A percentile compares a stretch with the other conserved stretches of the same genome.
Conservation (phyloP, 2,329 filamentous ascomycete species). For the Escovopsis sp. region DNA sequence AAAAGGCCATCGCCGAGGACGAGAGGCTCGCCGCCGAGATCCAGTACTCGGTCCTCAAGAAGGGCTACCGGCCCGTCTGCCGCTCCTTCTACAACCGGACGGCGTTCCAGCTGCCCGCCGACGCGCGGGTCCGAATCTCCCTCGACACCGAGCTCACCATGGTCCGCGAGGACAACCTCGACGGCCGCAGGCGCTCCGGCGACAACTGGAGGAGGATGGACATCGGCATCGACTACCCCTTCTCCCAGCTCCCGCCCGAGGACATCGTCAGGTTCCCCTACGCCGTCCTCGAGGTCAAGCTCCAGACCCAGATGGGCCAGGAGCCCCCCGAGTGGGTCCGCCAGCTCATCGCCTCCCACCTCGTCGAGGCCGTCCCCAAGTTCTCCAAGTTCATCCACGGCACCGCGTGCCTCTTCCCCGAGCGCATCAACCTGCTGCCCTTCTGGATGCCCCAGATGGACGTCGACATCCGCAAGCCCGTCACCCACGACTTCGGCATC, state of each 20-base stretch:
- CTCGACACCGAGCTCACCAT: conserved; percentile 93
- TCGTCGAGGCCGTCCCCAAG: conserved; percentile 97
- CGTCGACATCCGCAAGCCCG: conserved; percentile 88
- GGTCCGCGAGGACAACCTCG: conserved; percentile 87
- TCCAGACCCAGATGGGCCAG: conserved; percentile 90
- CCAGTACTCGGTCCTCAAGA: conserved; percentile 82
- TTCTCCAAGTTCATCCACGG: conserved; percentile 99
- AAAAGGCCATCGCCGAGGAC: conserved; percentile 81
- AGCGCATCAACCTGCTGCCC: conserved; percentile 75
- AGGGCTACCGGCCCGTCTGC: conserved; percentile 76
- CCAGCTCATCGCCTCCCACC: conserved; percentile 79
- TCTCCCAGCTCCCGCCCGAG: conserved; percentile 69
- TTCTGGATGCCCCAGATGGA: conserved; percentile 99
- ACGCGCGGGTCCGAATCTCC: conserved; percentile 90
- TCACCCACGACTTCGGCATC: conserved; percentile 81
- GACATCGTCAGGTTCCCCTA: conserved; percentile 92
- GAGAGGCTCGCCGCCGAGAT: conserved; percentile 83
- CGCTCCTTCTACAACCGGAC: conserved; percentile 97
- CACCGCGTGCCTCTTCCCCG: conserved; percentile 72
- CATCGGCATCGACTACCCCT: conserved; percentile 92
- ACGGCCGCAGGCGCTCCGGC: conserved; percentile 60
- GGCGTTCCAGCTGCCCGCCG: conserved; percentile 91
- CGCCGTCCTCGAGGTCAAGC: conserved; percentile 89
- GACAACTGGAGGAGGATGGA: conserved; percentile 95
- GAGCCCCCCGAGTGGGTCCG: conserved; percentile 95